Percentiles rank a stretch among this genome's conserved stretches.
These are phyloP conservation scores for Escallonia herrerae DNA, from an alignment of 129 eudicot species.

Conservation along the genomic window DNA sequence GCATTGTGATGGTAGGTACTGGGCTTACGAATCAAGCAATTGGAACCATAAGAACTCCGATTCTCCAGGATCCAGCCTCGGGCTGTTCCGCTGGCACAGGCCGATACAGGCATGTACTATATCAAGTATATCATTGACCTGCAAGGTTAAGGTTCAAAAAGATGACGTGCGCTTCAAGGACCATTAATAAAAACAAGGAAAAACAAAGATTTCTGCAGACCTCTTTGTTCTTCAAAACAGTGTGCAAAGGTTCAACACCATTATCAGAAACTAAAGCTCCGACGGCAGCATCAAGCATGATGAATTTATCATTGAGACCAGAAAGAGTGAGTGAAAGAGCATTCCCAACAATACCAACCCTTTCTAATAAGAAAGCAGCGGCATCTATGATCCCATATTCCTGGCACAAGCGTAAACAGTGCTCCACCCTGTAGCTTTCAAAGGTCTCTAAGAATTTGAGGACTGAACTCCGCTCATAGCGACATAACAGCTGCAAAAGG, in stretches of 20 bases:
- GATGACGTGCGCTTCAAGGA: not conserved
- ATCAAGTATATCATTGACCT: constrained; percentile 74
- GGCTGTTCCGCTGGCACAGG: constrained; percentile 90
- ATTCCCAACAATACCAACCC: constrained; percentile 90
- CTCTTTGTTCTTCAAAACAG: constrained; percentile 52
- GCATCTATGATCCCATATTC: constrained; percentile 80
- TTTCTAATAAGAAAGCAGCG: constrained; percentile 87
- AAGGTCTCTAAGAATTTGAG: constrained; percentile 81
- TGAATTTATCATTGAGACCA: constrained; percentile 58
- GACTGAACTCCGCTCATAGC: constrained; percentile 67
- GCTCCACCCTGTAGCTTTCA: constrained; percentile 94
- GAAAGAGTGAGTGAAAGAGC: constrained; percentile 77
- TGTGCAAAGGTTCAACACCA: constrained; percentile 29
- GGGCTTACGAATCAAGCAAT: constrained; percentile 83
- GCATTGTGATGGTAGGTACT: not conserved
- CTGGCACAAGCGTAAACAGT: constrained; percentile 87
- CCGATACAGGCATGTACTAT: constrained; percentile 68
- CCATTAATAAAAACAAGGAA: not conserved
- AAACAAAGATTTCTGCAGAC: constrained; percentile 22
- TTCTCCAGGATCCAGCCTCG: constrained; percentile 78
- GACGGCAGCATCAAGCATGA: constrained; percentile 52
- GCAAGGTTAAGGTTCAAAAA: constrained; percentile 16
- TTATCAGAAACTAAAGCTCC: constrained; percentile 28
- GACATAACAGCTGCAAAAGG: constrained; percentile 74
- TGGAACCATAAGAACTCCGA: constrained; percentile 94